These are phyloP conservation scores for Oryza nivara DNA, from an alignment of 176 grass and related monocot genomes.

Conservation along the genomic window DNA sequence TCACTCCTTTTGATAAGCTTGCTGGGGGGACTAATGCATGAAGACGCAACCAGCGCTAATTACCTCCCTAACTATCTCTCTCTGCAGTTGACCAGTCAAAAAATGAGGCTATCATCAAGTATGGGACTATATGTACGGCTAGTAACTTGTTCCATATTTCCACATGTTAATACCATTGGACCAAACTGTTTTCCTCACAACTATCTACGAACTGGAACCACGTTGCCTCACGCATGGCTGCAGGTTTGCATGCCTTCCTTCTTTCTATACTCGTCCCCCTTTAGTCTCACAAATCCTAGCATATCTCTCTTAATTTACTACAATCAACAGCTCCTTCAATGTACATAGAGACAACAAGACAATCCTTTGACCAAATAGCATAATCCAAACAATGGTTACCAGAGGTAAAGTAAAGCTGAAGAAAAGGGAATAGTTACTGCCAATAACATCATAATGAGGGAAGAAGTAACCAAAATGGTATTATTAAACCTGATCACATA, in stretches of 20 bases:
- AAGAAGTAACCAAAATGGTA: constrained; percentile 26
- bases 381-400: constrained; percentile 42
- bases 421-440: constrained; percentile 39
- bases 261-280: constrained; percentile 48
- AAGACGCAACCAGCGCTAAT: constrained; percentile 34
- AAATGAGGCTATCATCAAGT: constrained; percentile 40
- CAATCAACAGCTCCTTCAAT: constrained; percentile 28
- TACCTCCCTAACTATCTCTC: constrained; percentile 28
- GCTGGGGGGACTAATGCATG: constrained; percentile 41
- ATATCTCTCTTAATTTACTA: constrained; percentile 41
- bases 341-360: constrained; percentile 46
- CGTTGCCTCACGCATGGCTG: constrained; percentile 40
- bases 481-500: constrained; percentile 31
- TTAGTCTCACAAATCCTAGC: constrained; percentile 45
- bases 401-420: constrained; percentile 50
- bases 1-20: constrained; percentile 72
- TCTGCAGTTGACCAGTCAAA: constrained; percentile 62
- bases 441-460: constrained; percentile 31
- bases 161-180: constrained; percentile 34
- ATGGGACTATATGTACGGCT: constrained; percentile 42
- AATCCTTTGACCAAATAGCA: constrained; percentile 43
- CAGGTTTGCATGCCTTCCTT: constrained; percentile 38
- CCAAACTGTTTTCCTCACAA: constrained; percentile 42
- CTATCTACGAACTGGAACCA: constrained; percentile 57
- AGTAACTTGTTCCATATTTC: constrained; percentile 39